Evolutionary conservation across 495 filamentous ascomycete species (phyloP).

Genomic region (Neurospora sp.): DNA sequence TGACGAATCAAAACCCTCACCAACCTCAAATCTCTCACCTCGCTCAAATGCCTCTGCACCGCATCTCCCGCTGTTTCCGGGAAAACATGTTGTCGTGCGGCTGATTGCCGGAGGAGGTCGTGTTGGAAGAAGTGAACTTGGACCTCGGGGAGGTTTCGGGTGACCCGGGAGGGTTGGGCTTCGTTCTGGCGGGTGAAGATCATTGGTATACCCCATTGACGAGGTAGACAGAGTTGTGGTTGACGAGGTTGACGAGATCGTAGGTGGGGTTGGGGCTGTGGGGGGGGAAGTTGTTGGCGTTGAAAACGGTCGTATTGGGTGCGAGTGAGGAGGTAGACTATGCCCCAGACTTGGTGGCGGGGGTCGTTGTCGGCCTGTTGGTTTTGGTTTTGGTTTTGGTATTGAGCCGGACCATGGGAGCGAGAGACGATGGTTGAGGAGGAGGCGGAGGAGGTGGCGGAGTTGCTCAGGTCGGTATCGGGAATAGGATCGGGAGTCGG

Average conservation of each 20-base stretch:
- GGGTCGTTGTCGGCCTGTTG: background rate
- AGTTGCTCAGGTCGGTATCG: background rate
- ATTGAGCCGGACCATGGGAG: background rate
- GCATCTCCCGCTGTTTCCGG: background rate
- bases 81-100: background rate
- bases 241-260: background rate
- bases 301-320: constrained; percentile 25
- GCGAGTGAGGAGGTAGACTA: constrained; percentile 26
- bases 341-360: constrained; percentile 25
- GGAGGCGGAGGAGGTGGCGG: background rate
- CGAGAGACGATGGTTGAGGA: background rate
- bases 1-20: background rate
- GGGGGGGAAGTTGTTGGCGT: constrained; percentile 15
- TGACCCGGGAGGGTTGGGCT: background rate
- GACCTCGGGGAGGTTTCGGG: background rate
- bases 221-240: background rate
- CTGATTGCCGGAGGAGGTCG: background rate
- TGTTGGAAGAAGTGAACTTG: background rate
- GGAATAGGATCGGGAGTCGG: background rate
- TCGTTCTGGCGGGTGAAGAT: background rate
- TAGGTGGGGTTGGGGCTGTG: background rate
- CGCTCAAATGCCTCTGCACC: background rate
- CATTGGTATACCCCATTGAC: background rate
- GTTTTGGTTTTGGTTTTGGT: background rate
- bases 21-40: background rate